Evolutionary conservation across 164 flowering plant genomes (phyloP).

Genomic region (Protea cynaroides): DNA sequence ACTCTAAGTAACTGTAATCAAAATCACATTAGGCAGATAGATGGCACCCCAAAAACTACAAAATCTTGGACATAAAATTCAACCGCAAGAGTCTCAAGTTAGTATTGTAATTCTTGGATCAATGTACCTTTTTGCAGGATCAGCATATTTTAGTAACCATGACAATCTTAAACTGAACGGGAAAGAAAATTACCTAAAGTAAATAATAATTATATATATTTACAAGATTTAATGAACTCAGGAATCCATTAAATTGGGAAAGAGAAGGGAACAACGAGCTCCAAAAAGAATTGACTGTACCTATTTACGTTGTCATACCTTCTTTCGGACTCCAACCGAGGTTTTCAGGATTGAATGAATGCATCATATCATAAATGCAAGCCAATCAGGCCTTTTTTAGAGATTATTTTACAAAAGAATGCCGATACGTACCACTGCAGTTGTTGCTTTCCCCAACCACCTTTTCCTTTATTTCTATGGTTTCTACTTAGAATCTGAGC

Average conservation of each 20-base stretch:
- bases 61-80: no score
- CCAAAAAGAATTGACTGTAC: not conserved
- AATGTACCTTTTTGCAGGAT: no score
- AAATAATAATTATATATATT: not conserved
- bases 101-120: no score
- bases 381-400: not conserved
- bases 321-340: constrained; percentile 1
- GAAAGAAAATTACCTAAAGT: no score
- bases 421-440: not conserved
- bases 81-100: no score
- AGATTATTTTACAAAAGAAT: no score
- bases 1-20: no score
- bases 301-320: constrained; percentile 3
- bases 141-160: no score
- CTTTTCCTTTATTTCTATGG: not conserved
- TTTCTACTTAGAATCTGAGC: constrained; percentile 14
- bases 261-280: not conserved
- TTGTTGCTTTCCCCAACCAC: not conserved
- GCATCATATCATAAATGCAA: not conserved
- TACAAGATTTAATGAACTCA: not conserved
- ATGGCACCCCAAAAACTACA: no score
- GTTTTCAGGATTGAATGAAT: not conserved
- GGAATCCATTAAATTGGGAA: not conserved
- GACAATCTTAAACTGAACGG: no score
- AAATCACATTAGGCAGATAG: no score